Percentiles rank a stretch among this genome's conserved stretches.
phyloP scores from a whole-genome alignment of 768 basidiomycete genomes.

The Lactarius evosmus region DNA sequence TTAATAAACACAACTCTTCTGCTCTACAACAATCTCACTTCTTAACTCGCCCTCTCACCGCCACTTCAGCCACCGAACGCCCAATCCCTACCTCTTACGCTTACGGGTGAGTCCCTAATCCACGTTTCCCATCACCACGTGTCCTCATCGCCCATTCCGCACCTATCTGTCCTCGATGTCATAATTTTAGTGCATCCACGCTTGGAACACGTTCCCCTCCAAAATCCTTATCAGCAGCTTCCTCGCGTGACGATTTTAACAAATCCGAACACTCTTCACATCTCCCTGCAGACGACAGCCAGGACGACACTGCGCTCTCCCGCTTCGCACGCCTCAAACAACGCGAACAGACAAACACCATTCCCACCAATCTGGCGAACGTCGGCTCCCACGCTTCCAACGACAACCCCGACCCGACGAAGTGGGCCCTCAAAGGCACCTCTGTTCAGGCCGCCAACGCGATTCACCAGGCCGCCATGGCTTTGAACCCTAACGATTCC shows the following conservation, averaged over 20 bases:
- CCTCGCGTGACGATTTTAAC: conserved; percentile 35
- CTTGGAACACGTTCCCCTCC: conserved; percentile 57
- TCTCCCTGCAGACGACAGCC: conserved; percentile 40
- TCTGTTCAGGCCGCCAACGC: conserved; percentile 85
- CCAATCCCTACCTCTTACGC: conserved; percentile 60
- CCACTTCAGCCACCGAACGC: conserved; percentile 33
- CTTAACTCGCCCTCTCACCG: conserved; percentile 32
- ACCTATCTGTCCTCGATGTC: conserved; percentile 21
- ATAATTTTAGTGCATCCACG: conserved; percentile 49
- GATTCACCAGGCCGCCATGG: conserved; percentile 64
- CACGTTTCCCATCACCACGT: conserved; percentile 29
- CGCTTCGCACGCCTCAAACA: conserved; percentile 48
- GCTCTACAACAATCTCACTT: conserved; percentile 35
- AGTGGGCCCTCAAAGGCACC: conserved; percentile 76
- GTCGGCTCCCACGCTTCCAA: conserved; percentile 34
- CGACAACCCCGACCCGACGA: conserved; percentile 56
- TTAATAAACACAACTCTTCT: conserved; percentile 50
- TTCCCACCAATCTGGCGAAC: conserved; percentile 29
- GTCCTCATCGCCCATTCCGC: conserved; percentile 29
- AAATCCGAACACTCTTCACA: conserved; percentile 38
- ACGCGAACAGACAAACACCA: conserved; percentile 37
- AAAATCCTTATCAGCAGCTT: conserved; percentile 44
- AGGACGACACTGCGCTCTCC: conserved; percentile 41
- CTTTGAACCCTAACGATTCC: conserved; percentile 54
- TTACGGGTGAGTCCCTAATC: conserved; percentile 54